Base-by-base conservation (phyloP, 148 eudicot species). In the Pouteria glomerata region DNA sequence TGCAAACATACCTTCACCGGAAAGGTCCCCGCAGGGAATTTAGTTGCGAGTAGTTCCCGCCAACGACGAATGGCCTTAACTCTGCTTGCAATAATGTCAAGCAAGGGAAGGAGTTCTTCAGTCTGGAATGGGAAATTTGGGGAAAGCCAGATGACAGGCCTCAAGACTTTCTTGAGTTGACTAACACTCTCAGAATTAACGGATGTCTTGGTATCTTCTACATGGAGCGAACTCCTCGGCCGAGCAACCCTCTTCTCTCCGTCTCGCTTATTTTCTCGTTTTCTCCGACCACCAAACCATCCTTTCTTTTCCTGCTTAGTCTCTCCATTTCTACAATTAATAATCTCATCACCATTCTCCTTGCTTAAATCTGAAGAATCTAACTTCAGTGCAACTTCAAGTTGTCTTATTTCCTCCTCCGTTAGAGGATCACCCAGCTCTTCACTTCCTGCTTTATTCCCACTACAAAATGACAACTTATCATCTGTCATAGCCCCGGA, bases 401-500 rank as follows among this genome's bases (percentile, higher is more conserved):
- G 89, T 74, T 93, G 98, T 73, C 71, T 87, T 77, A 83, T 84
- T 78, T 90, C 98, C 23, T 93, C 94, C 55, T 87, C 96, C 3
- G 94, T 82, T 77, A 93, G 77, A 29, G 89, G 73, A 52, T 81
- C 97, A 44, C 79, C 82, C n/a, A 88, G 79, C 68, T 90, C 90
- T 69, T 88, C 98, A 21, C 74, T 82, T 56, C 80, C 89, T 29
- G 83, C 79, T 73, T 93, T 94, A 66, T 82, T 88, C 18, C 81
- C 94, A 76, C 84, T 88, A 63, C 78, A 73, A 39, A 87, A 81
- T 27, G 83, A 80, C 33, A 93, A 83, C 80, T 93, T 97, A 4
- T 93, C 98, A 31, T 90, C 92, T 13, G 82, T 84, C 92, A 90
- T 88, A 61, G 97, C 98, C 73, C 98, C 97, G 1, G 97, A 97